Conservation (phyloP, 2,329 filamentous ascomycete genomes). For the Nothopassalora personata region DNA sequence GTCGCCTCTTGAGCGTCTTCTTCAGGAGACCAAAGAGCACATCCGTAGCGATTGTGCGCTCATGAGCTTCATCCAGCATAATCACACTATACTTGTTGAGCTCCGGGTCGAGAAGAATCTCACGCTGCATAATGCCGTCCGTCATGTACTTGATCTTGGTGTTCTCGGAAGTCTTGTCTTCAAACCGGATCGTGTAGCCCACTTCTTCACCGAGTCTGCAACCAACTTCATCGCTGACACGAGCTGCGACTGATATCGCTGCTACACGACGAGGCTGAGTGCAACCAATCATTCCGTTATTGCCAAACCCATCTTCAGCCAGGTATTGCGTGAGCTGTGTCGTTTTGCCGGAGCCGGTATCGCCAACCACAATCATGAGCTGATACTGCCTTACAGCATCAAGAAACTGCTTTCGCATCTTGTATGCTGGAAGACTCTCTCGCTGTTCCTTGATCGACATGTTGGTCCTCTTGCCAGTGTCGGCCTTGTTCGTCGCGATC, state of each 20-base stretch:
- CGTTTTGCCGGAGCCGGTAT: constrained; percentile 95
- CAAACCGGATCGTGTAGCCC: constrained; percentile 95
- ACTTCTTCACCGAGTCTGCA: constrained; percentile 87
- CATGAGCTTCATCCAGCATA: constrained; percentile 97
- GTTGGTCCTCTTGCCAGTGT: constrained; percentile 78
- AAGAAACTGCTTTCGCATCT: constrained; percentile 80
- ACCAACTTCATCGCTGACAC: constrained; percentile 92
- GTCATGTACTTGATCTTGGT: constrained; percentile 99
- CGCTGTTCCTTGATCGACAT: constrained; percentile 94
- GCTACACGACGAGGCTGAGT: constrained; percentile 96
- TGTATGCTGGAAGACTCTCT: constrained; percentile 81
- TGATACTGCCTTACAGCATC: constrained; percentile 84
- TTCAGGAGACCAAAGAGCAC: constrained; percentile 91
- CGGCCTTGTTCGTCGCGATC: constrained; percentile 66
- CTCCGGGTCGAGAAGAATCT: constrained; percentile 88
- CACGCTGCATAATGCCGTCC: constrained; percentile 93
- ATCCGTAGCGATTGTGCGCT: constrained; percentile 92
- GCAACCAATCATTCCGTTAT: constrained; percentile 85
- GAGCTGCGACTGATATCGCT: constrained; percentile 94
- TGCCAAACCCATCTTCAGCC: constrained; percentile 83
- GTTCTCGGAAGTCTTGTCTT: constrained; percentile 80
- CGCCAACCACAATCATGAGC: constrained; percentile 89
- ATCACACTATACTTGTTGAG: constrained; percentile 88
- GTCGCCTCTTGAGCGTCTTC: constrained; percentile 78
- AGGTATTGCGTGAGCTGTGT: constrained; percentile 95